These are phyloP conservation scores for Ogataea glucozyma DNA, from an alignment of 805 yeast genomes.

Conservation along the genomic window DNA sequence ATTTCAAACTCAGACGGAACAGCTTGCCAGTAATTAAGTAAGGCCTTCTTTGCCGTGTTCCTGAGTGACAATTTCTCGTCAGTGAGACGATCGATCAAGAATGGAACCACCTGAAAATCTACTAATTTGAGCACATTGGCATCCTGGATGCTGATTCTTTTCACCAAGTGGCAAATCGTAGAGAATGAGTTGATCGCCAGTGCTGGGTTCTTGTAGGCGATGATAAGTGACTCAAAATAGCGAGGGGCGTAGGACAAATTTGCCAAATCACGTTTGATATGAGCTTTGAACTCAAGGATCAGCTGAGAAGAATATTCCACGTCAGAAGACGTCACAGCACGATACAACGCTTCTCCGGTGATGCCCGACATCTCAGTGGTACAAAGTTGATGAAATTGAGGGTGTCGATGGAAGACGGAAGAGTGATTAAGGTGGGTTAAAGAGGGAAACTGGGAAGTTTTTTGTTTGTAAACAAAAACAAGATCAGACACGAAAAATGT, in stretches of 20 bases:
- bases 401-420: too few relatives aligned
- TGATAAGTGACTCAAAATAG: constrained; percentile 50
- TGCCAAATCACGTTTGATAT: constrained; percentile 56
- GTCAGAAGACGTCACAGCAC: constrained; percentile 28
- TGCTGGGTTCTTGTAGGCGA: constrained; percentile 44
- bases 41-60: constrained; percentile 49
- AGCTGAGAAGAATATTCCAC: constrained; percentile 25
- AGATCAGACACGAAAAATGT: constrained; percentile 7
- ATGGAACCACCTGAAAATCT: constrained; percentile 49
- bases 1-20: constrained; percentile 49
- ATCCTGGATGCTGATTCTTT: constrained; percentile 60
- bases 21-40: constrained; percentile 57
- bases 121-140: constrained; percentile 42
- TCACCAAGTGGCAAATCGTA: constrained; percentile 55
- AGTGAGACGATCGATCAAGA: constrained; percentile 47
- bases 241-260: constrained; percentile 49
- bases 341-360: constrained; percentile 28
- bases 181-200: constrained; percentile 48
- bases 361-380: constrained; percentile 19
- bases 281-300: constrained; percentile 45
- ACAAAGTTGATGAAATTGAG: neutral
- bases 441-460: constrained; percentile 8
- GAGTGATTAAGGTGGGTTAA: too few relatives aligned
- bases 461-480: constrained; percentile 6
- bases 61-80: constrained; percentile 41